Percentiles rank a stretch among this genome's conserved stretches.
Conservation (phyloP, 345 rosid species). For the Hibiscus trionum region DNA sequence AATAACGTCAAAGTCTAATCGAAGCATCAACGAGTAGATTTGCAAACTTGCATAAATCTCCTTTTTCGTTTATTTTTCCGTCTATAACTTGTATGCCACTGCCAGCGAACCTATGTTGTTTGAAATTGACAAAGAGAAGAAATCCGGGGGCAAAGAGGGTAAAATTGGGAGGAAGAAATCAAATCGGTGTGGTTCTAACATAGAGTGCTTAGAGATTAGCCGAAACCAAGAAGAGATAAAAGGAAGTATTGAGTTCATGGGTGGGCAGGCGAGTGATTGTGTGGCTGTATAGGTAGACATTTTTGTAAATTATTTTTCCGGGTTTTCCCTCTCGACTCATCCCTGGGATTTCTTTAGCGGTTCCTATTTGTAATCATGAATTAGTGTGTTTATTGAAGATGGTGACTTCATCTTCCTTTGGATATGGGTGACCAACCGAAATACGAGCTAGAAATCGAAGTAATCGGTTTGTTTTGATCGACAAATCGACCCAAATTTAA, state of each 20-base stretch:
- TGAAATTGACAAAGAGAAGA: slow-evolving; percentile 22
- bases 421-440: not conserved
- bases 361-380: not conserved
- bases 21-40: slow-evolving; percentile 28
- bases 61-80: slow-evolving; percentile 8
- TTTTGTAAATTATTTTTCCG: not conserved
- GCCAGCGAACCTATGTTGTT: slow-evolving; percentile 31
- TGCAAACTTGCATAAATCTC: slow-evolving; percentile 18
- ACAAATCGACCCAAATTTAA: too few species aligned
- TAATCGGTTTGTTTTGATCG: not conserved
- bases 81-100: slow-evolving; percentile 32
- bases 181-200: slow-evolving; percentile 52
- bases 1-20: slow-evolving; percentile 31
- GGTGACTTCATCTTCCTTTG: not conserved
- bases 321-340: slow-evolving; percentile 17
- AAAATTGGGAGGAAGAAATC: slow-evolving; percentile 27
- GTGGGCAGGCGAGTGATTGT: slow-evolving; percentile 43
- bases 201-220: slow-evolving; percentile 43
- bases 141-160: slow-evolving; percentile 19
- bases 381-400: not conserved
- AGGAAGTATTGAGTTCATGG: slow-evolving; percentile 32
- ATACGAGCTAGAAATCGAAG: not conserved
- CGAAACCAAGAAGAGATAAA: slow-evolving; percentile 19
- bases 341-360: not conserved
- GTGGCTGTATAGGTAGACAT: slow-evolving; percentile 53